Percentiles rank a stretch among this genome's conserved stretches.
Evolutionary conservation across 2,329 filamentous ascomycete species (phyloP).

Genomic region (Botrytis paeoniae): DNA sequence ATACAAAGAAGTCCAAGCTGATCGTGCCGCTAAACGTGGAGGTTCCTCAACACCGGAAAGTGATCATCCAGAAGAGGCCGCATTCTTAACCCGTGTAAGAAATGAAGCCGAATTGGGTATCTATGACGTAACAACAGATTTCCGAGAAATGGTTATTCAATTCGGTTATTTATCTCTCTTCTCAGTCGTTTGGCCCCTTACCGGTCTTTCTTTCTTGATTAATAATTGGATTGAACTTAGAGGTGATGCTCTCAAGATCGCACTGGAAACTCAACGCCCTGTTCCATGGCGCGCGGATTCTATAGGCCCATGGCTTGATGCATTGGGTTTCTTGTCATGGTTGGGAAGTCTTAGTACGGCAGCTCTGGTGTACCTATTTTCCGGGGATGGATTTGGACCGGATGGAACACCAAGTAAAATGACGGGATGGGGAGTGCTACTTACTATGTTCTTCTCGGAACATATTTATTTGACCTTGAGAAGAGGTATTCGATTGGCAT

Average conservation of each 20-base stretch:
- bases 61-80: constrained; percentile 73
- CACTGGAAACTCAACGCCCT: constrained; percentile 81
- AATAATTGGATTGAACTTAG: constrained; percentile 97
- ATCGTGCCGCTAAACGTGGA: constrained; percentile 55
- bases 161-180: constrained; percentile 85
- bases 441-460: constrained; percentile 81
- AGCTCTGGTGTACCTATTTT: constrained; percentile 87
- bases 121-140: constrained; percentile 88
- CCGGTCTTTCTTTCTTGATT: constrained; percentile 79
- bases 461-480: constrained; percentile 83
- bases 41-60: constrained; percentile 41
- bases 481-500: constrained; percentile 65
- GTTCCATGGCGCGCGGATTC: constrained; percentile 88
- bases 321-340: constrained; percentile 89
- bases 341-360: constrained; percentile 84
- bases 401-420: constrained; percentile 67
- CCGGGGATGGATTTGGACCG: constrained; percentile 61
- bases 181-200: constrained; percentile 92
- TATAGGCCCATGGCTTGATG: constrained; percentile 88
- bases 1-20: constrained; percentile 69
- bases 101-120: constrained; percentile 76
- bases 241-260: constrained; percentile 92
- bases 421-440: constrained; percentile 74
- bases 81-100: constrained; percentile 77
- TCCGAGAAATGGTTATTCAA: constrained; percentile 90